Evolutionary conservation across 2,329 filamentous ascomycete genomes (phyloP), one percentile per base, ranked within the genome.

Genomic region (Huntiella abstrusa): DNA sequence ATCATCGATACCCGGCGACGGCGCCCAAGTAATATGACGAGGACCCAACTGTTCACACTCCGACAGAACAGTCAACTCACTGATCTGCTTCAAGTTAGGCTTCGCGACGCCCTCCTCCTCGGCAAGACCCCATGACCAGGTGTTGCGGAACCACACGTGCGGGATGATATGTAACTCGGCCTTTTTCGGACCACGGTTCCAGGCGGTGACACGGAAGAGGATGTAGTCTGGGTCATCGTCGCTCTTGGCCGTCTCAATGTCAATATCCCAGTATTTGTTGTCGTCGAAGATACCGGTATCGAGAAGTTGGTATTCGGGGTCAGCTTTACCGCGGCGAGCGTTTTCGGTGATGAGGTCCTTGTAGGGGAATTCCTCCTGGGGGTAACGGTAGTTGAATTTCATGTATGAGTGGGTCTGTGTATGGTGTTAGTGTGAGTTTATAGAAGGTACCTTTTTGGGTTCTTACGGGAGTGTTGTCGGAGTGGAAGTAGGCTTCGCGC

Each of bases 341-440:
- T 94, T 96, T 58, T 92, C 84, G 52, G 83, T 68, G 53, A 92
- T 66, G 41, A 96, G 68, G 53, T 94, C 77, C 60, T 95, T 72
- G 66, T 96, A 96, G 2, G 88, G 91, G 57, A 96, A 96, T 52
- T 80, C 77, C 55, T 73, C 74, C 63, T 96, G 88, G 1, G 91
- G 91, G 56, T 95, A 92, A 63, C 96, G 96, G 73, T 96, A 96
- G 54, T 96, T 78, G 58, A 79, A 92, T 62, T 96, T 96, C 88
- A 96, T 96, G 68, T 96, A 96, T 22, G 88, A 93, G 63, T 95
- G 87, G 53, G 53, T 51, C 57, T 50, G 3, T 5, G 4, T 11
- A 15, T 11, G n/a, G n/a, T 32, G 13, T n/a, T 16, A 7, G 17
- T n/a, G 28, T 22, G 15, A 28, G 22, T 4, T 15, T 16, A 33